Percentiles rank a stretch among this genome's conserved stretches.
Conservation (phyloP, 1,284 basidiomycete genomes). For the Malassezia sp. region DNA sequence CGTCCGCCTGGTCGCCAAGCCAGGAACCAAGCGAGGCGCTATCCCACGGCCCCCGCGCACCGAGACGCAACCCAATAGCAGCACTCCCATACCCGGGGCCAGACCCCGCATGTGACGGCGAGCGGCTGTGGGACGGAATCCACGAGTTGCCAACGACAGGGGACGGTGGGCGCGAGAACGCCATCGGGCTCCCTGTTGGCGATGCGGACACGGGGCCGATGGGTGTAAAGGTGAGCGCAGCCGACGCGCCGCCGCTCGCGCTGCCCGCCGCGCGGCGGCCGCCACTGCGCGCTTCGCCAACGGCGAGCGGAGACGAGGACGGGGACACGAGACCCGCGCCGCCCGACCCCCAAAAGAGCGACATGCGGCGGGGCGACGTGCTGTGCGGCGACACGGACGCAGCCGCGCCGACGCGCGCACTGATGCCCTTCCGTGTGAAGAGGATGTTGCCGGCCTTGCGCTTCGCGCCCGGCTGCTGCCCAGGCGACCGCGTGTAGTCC, state of each 20-base stretch:
- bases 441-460: constrained; percentile 13
- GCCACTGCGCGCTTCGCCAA: too few species aligned
- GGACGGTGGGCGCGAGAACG: background rate
- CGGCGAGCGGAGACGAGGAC: constrained; percentile 13
- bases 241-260: too few species aligned
- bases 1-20: constrained; percentile 24
- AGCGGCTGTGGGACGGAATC: background rate
- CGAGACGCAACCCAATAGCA: constrained; percentile 15
- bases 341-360: background rate
- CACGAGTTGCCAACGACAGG: background rate
- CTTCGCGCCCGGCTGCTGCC: constrained; percentile 3
- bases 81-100: constrained; percentile 15
- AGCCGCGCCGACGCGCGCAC: background rate
- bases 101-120: constrained; percentile 8
- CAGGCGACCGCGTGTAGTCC: background rate
- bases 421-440: too few species aligned
- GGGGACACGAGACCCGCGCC: constrained; percentile 6
- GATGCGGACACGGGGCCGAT: background rate
- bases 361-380: constrained; percentile 9
- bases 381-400: constrained; percentile 4
- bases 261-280: background rate
- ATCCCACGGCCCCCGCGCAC: background rate
- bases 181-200: background rate
- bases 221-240: background rate
- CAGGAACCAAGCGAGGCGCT: constrained; percentile 1